Base-by-base conservation (phyloP, 768 basidiomycete genomes). In the Suillus luteus region DNA sequence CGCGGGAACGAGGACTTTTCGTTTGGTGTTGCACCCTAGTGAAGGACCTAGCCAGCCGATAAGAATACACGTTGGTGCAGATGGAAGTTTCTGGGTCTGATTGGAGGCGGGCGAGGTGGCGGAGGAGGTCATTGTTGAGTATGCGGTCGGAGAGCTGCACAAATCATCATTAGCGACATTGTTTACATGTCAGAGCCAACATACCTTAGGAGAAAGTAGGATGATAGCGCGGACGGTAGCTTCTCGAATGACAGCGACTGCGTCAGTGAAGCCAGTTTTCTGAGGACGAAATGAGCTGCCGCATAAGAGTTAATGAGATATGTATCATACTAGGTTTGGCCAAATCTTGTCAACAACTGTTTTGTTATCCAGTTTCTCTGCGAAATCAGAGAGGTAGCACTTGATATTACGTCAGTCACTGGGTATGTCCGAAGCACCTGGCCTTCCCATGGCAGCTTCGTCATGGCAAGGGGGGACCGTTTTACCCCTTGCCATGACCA, bases 191-290 rank as follows among this genome's bases (percentile, higher is more conserved):
- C 2, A 9, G 27, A 27, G 27, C 27, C 27, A 98, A 35, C 33
- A 0, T 8, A 35, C 33, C 33, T 35, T 6, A 7, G 33, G 33
- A 35, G 7, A 35, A 35, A 35, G 33, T 7, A 35, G 33, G 33
- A 35, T 7, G 4, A 7, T 35, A 35, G 33, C 33, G 33, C 33
- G 33, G 33, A 35, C 33, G 6, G 33, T 35, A 35, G 33, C 33
- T 35, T 35, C 33, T 35, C 33, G 33, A 35, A 35, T 35, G 33
- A 31, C 82, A 1, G 96, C 88, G 2, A 99, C 93, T 0, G 95
- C 96, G 72, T 99, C 97, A 3, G 90, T 84, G 71, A 99, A 99
- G 0, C 97, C 97, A 3, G 93, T 93, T 87, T 96, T 93, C 95
- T 96, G 15, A 40, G 1, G 3, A 24, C 19, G 3, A 38, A 33